Conservation (phyloP, 1,284 basidiomycete species). For the Heterobasidion parviporum region DNA sequence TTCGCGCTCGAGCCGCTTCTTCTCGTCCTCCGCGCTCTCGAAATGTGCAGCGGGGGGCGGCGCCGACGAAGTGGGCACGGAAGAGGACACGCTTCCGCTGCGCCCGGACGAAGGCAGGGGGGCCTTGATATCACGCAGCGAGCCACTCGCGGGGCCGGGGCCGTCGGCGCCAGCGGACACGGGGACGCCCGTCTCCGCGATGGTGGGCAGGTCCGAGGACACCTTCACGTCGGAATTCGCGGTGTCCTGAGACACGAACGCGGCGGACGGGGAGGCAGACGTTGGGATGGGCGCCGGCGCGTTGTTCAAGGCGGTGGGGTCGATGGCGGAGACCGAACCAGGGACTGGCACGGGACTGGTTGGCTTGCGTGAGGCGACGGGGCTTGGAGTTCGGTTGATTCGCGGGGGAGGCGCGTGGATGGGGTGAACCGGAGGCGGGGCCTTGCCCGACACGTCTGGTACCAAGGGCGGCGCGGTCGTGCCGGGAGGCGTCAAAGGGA, state of each 20-base stretch:
- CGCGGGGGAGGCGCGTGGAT: slow-evolving; percentile 3
- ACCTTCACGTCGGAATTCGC: slow-evolving; percentile 20
- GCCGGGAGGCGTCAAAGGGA: slow-evolving; percentile 35
- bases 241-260: slow-evolving; percentile 20
- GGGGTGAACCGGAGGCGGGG: neutral
- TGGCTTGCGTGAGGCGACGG: slow-evolving; percentile 9
- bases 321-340: slow-evolving; percentile 30
- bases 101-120: slow-evolving; percentile 26
- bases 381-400: neutral
- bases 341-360: slow-evolving; percentile 13
- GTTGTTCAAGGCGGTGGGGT: slow-evolving; percentile 47
- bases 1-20: slow-evolving; percentile 29
- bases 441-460: neutral
- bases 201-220: slow-evolving; percentile 38
- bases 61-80: neutral
- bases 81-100: neutral
- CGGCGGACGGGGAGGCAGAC: slow-evolving; percentile 16
- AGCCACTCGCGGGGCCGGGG: slow-evolving; percentile 59
- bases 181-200: slow-evolving; percentile 56
- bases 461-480: slow-evolving; percentile 8
- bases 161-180: slow-evolving; percentile 45
- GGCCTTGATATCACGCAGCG: slow-evolving; percentile 41
- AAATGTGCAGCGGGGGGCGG: neutral
- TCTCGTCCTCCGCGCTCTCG: slow-evolving; percentile 35
- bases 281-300: slow-evolving; percentile 43